Conservation (phyloP, 495 filamentous ascomycete species). For the Immersiella caudata region DNA sequence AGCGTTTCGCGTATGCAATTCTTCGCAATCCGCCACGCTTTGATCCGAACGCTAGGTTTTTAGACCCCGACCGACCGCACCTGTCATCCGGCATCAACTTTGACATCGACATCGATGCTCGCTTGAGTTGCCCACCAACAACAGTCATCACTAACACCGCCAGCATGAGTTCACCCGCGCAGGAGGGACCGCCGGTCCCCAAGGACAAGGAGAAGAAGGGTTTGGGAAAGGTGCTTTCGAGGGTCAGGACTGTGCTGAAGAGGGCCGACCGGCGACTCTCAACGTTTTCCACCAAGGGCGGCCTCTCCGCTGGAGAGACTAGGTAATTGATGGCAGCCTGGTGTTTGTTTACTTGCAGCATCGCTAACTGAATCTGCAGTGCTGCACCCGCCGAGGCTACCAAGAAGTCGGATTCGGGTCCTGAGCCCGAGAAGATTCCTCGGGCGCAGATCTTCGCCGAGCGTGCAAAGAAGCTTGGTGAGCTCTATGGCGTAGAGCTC, state of each 20-base stretch:
- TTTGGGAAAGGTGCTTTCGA: slow-evolving; percentile 62
- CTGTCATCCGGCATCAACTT: neutral
- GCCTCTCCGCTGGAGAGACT: slow-evolving; percentile 24
- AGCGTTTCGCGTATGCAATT: neutral
- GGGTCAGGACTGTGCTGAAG: slow-evolving; percentile 66
- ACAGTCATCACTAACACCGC: slow-evolving; percentile 20
- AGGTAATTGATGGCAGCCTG: slow-evolving; percentile 34
- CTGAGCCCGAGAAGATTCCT: slow-evolving; percentile 41
- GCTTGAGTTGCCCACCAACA: slow-evolving; percentile 5
- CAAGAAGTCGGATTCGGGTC: slow-evolving; percentile 21
- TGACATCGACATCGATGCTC: neutral
- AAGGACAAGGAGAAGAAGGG: slow-evolving; percentile 63
- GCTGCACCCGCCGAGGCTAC: slow-evolving; percentile 10
- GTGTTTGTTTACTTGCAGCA: slow-evolving; percentile 14
- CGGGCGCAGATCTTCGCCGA: slow-evolving; percentile 62
- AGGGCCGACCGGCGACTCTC: slow-evolving; percentile 48
- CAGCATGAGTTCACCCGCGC: slow-evolving; percentile 51
- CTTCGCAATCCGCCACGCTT: neutral
- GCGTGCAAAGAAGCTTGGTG: slow-evolving; percentile 69
- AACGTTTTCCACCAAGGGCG: slow-evolving; percentile 23
- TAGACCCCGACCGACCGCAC: neutral
- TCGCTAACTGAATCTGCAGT: slow-evolving; percentile 29
- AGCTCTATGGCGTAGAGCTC: slow-evolving; percentile 72
- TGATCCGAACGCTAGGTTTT: neutral
- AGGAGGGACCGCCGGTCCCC: slow-evolving; percentile 37